Conservation (phyloP, 2,329 filamentous ascomycete species). For the Fusarium sp. region DNA sequence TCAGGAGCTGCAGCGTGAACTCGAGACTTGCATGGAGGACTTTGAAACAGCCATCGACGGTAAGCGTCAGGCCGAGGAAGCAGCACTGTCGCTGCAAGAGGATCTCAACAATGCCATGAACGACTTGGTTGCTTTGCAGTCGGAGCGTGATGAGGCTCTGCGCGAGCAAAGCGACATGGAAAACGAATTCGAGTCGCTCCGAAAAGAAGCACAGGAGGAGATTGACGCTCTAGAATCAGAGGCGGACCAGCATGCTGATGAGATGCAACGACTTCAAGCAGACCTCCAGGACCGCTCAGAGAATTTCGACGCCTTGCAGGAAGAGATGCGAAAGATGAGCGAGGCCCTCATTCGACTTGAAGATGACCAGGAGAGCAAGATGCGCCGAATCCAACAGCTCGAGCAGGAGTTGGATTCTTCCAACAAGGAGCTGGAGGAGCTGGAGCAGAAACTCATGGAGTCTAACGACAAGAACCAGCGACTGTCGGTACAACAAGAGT, state of each 20-base stretch:
- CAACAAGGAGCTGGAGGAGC: constrained; percentile 85
- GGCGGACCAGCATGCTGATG: constrained; percentile 76
- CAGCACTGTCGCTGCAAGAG: constrained; percentile 75
- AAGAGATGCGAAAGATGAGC: constrained; percentile 92
- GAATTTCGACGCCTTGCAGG: constrained; percentile 90
- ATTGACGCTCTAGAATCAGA: constrained; percentile 77
- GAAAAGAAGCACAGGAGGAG: constrained; percentile 73
- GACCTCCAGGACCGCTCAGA: constrained; percentile 83
- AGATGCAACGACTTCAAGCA: constrained; percentile 75
- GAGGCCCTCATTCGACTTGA: constrained; percentile 88
- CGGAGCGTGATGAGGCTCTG: constrained; percentile 87
- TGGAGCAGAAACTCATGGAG: constrained; percentile 87
- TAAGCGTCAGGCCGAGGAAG: constrained; percentile 70
- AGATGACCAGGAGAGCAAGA: constrained; percentile 85
- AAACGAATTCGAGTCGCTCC: constrained; percentile 69
- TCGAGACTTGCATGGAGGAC: constrained; percentile 83
- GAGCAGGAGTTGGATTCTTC: constrained; percentile 86
- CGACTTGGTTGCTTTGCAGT: constrained; percentile 81
- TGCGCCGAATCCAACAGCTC: constrained; percentile 82
- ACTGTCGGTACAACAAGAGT: constrained; percentile 91
- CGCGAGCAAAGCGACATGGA: constrained; percentile 72
- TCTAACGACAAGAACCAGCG: constrained; percentile 89
- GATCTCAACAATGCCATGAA: constrained; percentile 84
- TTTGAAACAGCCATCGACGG: constrained; percentile 78
- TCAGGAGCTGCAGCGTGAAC: constrained; percentile 85